Evolutionary conservation across 2,329 filamentous ascomycete species (phyloP).

Genomic region (Trichoderma koningiopsis): DNA sequence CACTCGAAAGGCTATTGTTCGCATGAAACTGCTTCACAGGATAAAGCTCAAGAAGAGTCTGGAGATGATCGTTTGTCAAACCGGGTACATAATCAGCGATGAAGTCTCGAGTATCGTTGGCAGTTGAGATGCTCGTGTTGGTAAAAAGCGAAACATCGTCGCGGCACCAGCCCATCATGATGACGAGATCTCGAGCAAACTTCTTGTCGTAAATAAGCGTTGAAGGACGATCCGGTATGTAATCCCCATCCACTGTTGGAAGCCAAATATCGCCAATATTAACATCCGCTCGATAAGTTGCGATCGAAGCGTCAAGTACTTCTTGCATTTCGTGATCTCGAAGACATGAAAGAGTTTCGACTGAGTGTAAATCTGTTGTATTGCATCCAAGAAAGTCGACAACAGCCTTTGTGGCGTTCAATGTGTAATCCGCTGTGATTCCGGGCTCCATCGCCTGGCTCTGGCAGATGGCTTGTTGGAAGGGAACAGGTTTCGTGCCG

Average conservation of each 20-base stretch:
- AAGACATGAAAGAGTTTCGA: conserved; percentile 50
- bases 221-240: conserved; percentile 47
- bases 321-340: conserved; percentile 45
- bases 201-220: conserved; percentile 57
- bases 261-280: conserved; percentile 57
- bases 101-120: conserved; percentile 44
- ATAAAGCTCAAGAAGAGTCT: conserved; percentile 52
- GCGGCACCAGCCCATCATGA: conserved; percentile 59
- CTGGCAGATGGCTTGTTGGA: conserved; percentile 50
- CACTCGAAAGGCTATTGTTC: conserved; percentile 41
- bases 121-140: conserved; percentile 42
- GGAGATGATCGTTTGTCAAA: conserved; percentile 40
- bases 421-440: conserved; percentile 51
- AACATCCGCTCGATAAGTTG: conserved; percentile 43
- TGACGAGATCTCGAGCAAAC: conserved; percentile 62
- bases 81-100: conserved; percentile 44
- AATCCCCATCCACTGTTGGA: conserved; percentile 48
- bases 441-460: conserved; percentile 55
- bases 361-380: conserved; percentile 43
- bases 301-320: conserved; percentile 48
- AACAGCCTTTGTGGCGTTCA: conserved; percentile 48
- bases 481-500: conserved; percentile 45
- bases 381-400: conserved; percentile 49
- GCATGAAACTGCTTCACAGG: conserved; percentile 49
- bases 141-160: conserved; percentile 50